These are phyloP conservation scores for Meripilus lineatus DNA, from an alignment of 1,284 basidiomycete species.

Conservation along the genomic window DNA sequence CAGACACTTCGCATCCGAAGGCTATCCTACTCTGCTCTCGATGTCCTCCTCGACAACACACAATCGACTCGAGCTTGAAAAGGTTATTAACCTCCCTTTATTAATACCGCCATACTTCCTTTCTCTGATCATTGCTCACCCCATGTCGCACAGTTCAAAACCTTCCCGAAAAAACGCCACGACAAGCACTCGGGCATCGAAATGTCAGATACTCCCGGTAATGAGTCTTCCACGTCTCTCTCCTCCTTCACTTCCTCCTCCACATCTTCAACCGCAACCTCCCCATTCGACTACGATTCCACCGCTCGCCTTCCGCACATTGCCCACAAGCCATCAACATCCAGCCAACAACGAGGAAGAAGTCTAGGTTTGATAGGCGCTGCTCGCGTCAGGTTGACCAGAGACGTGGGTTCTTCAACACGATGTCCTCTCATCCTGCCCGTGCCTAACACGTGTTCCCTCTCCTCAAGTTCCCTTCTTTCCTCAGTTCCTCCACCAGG, in stretches of 20 bases:
- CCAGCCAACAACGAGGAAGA: slow-evolving; percentile 18
- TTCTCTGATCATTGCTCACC: too few species aligned
- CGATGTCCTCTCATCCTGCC: slow-evolving; percentile 19
- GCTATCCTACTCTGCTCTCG: too few species aligned
- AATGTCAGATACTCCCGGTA: too few species aligned
- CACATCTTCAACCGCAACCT: slow-evolving; percentile 19
- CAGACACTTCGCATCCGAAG: too few species aligned
- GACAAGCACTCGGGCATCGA: too few species aligned
- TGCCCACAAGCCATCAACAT: slow-evolving; percentile 14
- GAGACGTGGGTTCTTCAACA: slow-evolving; percentile 26
- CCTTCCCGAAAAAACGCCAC: too few species aligned
- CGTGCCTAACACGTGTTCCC: slow-evolving; percentile 36
- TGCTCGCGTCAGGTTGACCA: slow-evolving; percentile 29
- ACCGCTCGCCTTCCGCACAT: slow-evolving; percentile 17
- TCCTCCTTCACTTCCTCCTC: slow-evolving; percentile 23
- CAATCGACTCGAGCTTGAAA: too few species aligned
- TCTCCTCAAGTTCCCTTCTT: slow-evolving; percentile 26
- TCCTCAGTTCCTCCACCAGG: slow-evolving; percentile 26
- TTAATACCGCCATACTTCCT: too few species aligned
- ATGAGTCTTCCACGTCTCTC: slow-evolving; percentile 20
- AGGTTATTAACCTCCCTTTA: too few species aligned
- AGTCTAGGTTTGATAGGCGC: slow-evolving; percentile 30
- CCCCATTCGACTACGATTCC: slow-evolving; percentile 12
- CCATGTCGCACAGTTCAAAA: too few species aligned
- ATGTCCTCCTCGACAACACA: slow-evolving; percentile 14